A percentile compares a stretch with the other conserved stretches of the same genome.
phyloP scores from a whole-genome alignment of 257 asterid genomes.

The Fraxinus americana region DNA sequence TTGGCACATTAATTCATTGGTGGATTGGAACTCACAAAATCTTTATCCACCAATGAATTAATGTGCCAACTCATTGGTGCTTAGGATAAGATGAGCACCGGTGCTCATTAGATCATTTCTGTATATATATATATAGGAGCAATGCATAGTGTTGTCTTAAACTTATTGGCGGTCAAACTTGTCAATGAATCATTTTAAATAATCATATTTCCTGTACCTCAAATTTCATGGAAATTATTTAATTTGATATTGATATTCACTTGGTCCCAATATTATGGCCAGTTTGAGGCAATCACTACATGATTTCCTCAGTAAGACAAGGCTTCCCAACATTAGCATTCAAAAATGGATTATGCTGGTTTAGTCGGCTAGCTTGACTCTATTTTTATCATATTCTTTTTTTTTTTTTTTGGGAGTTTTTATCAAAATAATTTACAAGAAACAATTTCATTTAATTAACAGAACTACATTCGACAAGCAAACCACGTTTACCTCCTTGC shows the following conservation, averaged over 20 bases:
- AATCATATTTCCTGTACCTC: background rate
- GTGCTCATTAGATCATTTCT: no score
- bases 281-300: background rate
- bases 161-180: background rate
- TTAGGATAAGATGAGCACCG: no score
- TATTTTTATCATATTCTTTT: background rate
- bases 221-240: no score
- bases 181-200: background rate
- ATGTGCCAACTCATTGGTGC: no score
- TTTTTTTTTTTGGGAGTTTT: no score
- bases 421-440: background rate
- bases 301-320: background rate
- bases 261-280: background rate
- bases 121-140: no score
- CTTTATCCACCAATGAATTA: no score
- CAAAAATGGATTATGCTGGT: no score
- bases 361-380: background rate
- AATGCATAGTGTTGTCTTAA: background rate
- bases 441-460: background rate
- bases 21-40: no score
- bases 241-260: background rate
- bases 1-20: no score
- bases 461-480: background rate
- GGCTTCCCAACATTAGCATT: background rate
- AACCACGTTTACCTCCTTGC: conserved; percentile 49